Base-by-base conservation (phyloP, 2,329 filamentous ascomycete species). In the Stagonosporopsis vannaccii region DNA sequence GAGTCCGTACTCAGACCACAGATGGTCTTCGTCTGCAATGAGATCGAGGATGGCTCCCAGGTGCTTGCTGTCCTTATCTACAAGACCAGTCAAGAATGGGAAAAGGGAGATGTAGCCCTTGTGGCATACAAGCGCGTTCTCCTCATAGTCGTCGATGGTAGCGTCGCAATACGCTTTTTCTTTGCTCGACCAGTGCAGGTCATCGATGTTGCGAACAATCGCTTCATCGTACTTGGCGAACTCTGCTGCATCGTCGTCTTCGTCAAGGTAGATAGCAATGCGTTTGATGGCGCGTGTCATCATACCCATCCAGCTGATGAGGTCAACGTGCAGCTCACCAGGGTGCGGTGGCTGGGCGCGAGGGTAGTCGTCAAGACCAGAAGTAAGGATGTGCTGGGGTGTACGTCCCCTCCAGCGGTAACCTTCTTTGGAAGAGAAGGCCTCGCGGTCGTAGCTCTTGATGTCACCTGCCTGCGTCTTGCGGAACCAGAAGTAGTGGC, bases 271-370 rank as follows among this genome's bases (percentile, higher is more conserved):
- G 41, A 85, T 80, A 1, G 92, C 91, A 66, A 97, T 90, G 65
- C 89, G 90, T 67, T 87, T 84, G 51, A 99, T 85, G n/a, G 90
- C 89, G 62, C 89, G 87, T 36, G 91, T 89, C 91, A 97, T 96
- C 80, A 97, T 86, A n/a, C 94, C 95, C 78, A 99, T 90, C 95
- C 95, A 99, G 48, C 91, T 91, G 75, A 99, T 90, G 50, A 98
- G 83, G 77, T 99, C 95, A 26, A 96, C 88, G 75, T 99, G 94
- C 45, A 99, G 84, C 85, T 99, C 95, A 69, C 92, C 94, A 0
- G 95, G 94, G 75, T 97, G 93, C 23, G 95, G 95, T 13, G 95
- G 93, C 76, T 96, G 91, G 8, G 95, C 85, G 44, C 95, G 91
- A 45, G 95, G 95, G 73, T 98, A 99, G 78, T 99, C 95, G 70